Evolutionary conservation across 2,329 filamentous ascomycete species (phyloP).

Genomic region (Aschersonia sp.): DNA sequence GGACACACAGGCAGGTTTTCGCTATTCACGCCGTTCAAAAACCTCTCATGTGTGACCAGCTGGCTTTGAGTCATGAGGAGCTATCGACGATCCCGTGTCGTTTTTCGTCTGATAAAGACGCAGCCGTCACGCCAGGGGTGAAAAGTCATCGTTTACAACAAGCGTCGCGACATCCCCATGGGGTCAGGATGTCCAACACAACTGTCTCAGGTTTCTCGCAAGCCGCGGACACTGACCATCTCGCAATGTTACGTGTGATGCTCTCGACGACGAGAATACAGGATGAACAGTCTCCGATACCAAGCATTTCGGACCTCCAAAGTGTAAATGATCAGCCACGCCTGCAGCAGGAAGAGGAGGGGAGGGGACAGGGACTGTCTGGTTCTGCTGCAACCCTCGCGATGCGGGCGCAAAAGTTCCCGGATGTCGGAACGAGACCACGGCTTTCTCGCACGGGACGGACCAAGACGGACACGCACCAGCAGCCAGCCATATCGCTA

Average conservation of each 20-base stretch:
- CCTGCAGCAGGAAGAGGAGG: not conserved
- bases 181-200: constrained; percentile 1
- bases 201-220: too few relatives aligned
- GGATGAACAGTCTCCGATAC: too few relatives aligned
- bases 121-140: too few relatives aligned
- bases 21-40: too few relatives aligned
- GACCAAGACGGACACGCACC: not conserved
- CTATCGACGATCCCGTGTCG: too few relatives aligned
- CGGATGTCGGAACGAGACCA: not conserved
- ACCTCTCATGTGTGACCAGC: too few relatives aligned
- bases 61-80: too few relatives aligned
- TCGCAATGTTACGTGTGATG: not conserved
- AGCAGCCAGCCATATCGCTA: not conserved
- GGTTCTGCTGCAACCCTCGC: constrained; percentile 6
- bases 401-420: constrained; percentile 10
- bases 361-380: not conserved
- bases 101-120: too few relatives aligned
- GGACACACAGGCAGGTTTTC: too few relatives aligned
- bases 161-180: constrained; percentile 4
- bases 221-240: too few relatives aligned
- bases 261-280: too few relatives aligned
- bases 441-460: not conserved
- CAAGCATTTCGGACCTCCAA: not conserved
- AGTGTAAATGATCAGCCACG: not conserved
- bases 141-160: not conserved